Percentiles rank a stretch among this genome's conserved stretches.
Evolutionary conservation across 108 stramenopile species (phyloP).

Genomic region (Cyclotella sp.): DNA sequence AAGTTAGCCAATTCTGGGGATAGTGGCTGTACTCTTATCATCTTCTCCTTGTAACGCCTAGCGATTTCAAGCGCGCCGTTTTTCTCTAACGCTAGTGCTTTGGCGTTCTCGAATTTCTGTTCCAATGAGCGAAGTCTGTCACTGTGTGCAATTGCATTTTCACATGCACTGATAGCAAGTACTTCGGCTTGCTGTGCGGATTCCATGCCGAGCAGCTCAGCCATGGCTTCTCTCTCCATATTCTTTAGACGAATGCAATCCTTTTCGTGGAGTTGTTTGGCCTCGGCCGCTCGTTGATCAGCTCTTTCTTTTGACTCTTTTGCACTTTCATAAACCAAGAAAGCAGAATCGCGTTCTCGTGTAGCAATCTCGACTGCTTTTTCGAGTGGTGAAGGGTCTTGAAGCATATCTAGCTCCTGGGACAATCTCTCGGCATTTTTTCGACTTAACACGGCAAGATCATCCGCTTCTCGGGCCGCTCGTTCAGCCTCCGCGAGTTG

Average conservation of each 20-base stretch:
- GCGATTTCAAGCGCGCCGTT: slow-evolving; percentile 59
- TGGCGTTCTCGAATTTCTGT: slow-evolving; percentile 41
- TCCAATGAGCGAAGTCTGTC: slow-evolving; percentile 51
- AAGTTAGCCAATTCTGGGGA: slow-evolving; percentile 61
- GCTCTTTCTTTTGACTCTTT: slow-evolving; percentile 56
- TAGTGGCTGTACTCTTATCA: slow-evolving; percentile 54
- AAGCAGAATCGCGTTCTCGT: slow-evolving; percentile 39
- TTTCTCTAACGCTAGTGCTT: slow-evolving; percentile 56
- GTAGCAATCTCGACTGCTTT: slow-evolving; percentile 47
- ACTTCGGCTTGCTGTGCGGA: slow-evolving; percentile 55
- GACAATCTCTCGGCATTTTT: slow-evolving; percentile 59
- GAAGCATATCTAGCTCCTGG: slow-evolving; percentile 33
- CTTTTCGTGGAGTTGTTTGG: slow-evolving; percentile 62
- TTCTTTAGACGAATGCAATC: slow-evolving; percentile 46
- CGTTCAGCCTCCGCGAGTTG: slow-evolving; percentile 80
- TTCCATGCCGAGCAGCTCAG: slow-evolving; percentile 47
- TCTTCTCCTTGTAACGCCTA: slow-evolving; percentile 71
- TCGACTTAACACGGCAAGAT: slow-evolving; percentile 60
- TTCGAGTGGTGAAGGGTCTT: slow-evolving; percentile 43
- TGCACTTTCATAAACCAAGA: slow-evolving; percentile 57
- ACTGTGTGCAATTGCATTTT: slow-evolving; percentile 51
- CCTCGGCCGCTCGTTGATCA: slow-evolving; percentile 54
- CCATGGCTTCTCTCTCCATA: slow-evolving; percentile 62
- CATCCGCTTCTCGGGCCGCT: slow-evolving; percentile 58
- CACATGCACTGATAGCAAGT: slow-evolving; percentile 66